Base-by-base conservation (phyloP, 352 stramenopile genomes). In the Thalassiosira allenii region DNA sequence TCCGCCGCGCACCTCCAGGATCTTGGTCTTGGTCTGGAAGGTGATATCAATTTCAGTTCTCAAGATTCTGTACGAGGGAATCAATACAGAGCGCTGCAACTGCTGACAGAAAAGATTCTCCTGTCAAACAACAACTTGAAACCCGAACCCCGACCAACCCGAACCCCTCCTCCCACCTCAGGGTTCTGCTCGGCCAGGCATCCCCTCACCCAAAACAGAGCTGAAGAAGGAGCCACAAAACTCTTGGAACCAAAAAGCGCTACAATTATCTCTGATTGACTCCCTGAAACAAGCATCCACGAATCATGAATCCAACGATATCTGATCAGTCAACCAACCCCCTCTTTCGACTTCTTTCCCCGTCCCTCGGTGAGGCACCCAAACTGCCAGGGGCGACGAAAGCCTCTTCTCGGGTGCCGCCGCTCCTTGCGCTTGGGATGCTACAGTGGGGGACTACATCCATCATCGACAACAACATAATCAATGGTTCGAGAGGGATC, bases 401-500 rank as follows among this genome's bases (percentile, higher is more conserved):
- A 44, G 14, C 6, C 14, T 14, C 6, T 44, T 14, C 6, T 43
- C 37, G n/a, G n/a, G n/a, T n/a, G 22, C 54, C 72, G 0, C 62
- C 54, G 20, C 41, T 70, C 0, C 3, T 82, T 0, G 63, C 73
- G 5, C 25, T 82, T 1, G 73, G 73, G 2, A 82, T 75, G 44
- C 37, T 82, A 5, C 73, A 82, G 41, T 82, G 73, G 73, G 73
- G 72, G 37, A 17, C 37, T 17, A 47, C 37, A 9, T 47, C 8
- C 37, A 47, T 9, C 8, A 47, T 17, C 37, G 75, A 83, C 30
- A 25, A 79, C 30, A 51, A 44, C 14, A 32, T 75, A 5, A 54
- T 84, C 11, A 84, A 76, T 51, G 68, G 61, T 32, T 58, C 69
- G 0, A 20, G 64, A 52, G 70, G 70, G 27, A 44, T 73, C 0